Base-by-base conservation (phyloP, 495 filamentous ascomycete species). In the Letharia columbiana region DNA sequence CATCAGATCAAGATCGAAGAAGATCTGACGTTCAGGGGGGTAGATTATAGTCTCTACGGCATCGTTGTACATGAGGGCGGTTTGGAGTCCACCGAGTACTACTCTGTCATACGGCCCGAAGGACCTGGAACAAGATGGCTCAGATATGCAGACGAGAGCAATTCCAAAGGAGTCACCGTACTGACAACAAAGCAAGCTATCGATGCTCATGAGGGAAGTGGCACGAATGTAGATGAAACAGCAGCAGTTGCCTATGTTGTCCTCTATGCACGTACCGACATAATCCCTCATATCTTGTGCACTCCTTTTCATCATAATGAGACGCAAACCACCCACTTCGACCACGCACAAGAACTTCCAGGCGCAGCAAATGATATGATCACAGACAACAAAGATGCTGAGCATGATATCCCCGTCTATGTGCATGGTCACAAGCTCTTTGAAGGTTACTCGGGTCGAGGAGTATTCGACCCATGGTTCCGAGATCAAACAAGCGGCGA, bases 41-140 rank as follows among this genome's bases (percentile, higher is more conserved):
- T n/a, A 10, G 35, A 78, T 5, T 89, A 88, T 69, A 78, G 81
- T 0, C 78, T 89, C 2, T 87, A 83, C 67, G 84, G 84, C 20
- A 84, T 87, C 59, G 76, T 87, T 23, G 84, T 87, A 6, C 86
- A 88, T 68, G 79, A 79, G 62, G 86, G 83, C 41, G 81, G 80
- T 39, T 83, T 87, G 47, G 82, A 82, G 18, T 87, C 86, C 12
- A 79, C 81, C 62, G 78, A 85, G 41, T 88, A 86, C 74, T 83
- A 84, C 69, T 81, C 83, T 52, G 82, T 87, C 50, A 71, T 89
- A 57, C 79, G 85, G 20, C 86, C 86, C 0, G 78, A 78, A 28
- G 83, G 84, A 2, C 81, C 81, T 6, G 81, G 78, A 13, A 78
- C 79, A 13, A 80, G 76, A 56, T 89, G 86, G 86, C 76, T 88